phyloP scores from a whole-genome alignment of 768 basidiomycete genomes.

The Termitomyces sp. region DNA sequence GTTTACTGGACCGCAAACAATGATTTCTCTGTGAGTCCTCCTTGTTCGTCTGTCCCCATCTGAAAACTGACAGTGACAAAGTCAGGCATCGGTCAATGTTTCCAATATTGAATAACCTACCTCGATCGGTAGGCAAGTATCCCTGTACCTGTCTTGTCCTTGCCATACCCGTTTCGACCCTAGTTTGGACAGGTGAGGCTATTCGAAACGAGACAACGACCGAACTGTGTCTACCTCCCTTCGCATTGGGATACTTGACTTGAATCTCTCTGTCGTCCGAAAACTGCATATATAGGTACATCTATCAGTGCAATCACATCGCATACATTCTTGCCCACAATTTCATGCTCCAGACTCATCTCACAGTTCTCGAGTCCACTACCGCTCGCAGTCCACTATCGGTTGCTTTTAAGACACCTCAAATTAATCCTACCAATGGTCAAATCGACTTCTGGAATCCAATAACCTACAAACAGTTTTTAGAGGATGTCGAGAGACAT shows the following conservation, averaged over 20 bases:
- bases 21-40: too few species aligned
- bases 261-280: slow-evolving; percentile 13
- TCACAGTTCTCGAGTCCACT: slow-evolving; percentile 60
- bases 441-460: slow-evolving; percentile 53
- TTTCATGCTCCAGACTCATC: slow-evolving; percentile 51
- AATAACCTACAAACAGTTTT: slow-evolving; percentile 66
- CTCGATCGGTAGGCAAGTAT: slow-evolving; percentile 10
- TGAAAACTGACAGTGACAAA: too few species aligned
- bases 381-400: slow-evolving; percentile 47
- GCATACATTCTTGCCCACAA: slow-evolving; percentile 10
- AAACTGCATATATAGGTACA: slow-evolving; percentile 13
- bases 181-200: slow-evolving; percentile 32
- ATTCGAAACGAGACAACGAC: slow-evolving; percentile 29
- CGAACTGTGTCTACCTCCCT: slow-evolving; percentile 19
- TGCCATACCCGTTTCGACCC: slow-evolving; percentile 25
- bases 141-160: slow-evolving; percentile 20
- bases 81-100: slow-evolving; percentile 4
- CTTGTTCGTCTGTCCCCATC: background rate
- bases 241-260: slow-evolving; percentile 20
- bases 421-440: slow-evolving; percentile 36
- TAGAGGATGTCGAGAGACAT: slow-evolving; percentile 59
- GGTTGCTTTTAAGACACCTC: slow-evolving; percentile 62
- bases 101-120: slow-evolving; percentile 10
- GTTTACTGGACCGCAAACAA: background rate
- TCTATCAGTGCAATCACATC: background rate